phyloP scores from a whole-genome alignment of 2,329 filamentous ascomycete genomes.

The Aureobasidium sp. region DNA sequence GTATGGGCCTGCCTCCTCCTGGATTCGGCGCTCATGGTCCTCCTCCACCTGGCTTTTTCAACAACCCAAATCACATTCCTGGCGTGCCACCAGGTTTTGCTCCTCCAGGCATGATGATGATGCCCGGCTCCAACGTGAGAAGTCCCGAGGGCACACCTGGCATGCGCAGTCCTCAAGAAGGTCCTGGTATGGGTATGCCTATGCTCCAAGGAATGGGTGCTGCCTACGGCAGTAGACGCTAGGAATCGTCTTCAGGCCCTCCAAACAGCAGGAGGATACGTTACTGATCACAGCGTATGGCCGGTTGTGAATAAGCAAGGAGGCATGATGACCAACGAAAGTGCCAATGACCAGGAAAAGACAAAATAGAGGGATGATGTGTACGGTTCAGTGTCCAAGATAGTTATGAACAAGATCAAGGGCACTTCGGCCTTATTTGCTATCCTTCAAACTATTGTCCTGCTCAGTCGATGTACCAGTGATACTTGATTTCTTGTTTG shows the following conservation, averaged over 20 bases:
- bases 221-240: conserved; percentile 7
- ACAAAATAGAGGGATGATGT: background rate
- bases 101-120: conserved; percentile 13
- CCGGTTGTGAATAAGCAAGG: background rate
- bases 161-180: conserved; percentile 9
- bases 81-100: conserved; percentile 9
- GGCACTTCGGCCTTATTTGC: background rate
- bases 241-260: background rate
- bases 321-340: background rate
- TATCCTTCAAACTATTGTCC: background rate
- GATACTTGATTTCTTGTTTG: background rate
- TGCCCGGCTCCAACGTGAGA: background rate
- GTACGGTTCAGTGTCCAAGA: conserved; percentile 5
- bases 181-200: conserved; percentile 3
- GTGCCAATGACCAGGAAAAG: conserved; percentile 5
- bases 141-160: conserved; percentile 6
- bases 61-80: conserved; percentile 4
- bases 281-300: background rate
- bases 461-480: background rate
- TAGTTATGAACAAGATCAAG: background rate
- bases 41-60: conserved; percentile 13
- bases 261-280: background rate
- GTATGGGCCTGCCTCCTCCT: conserved; percentile 7
- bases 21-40: conserved; percentile 6
- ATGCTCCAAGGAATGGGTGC: conserved; percentile 10